These are phyloP conservation scores for Huntiella bhutanensis DNA, from an alignment of 2,329 filamentous ascomycete species.

Conservation along the genomic window DNA sequence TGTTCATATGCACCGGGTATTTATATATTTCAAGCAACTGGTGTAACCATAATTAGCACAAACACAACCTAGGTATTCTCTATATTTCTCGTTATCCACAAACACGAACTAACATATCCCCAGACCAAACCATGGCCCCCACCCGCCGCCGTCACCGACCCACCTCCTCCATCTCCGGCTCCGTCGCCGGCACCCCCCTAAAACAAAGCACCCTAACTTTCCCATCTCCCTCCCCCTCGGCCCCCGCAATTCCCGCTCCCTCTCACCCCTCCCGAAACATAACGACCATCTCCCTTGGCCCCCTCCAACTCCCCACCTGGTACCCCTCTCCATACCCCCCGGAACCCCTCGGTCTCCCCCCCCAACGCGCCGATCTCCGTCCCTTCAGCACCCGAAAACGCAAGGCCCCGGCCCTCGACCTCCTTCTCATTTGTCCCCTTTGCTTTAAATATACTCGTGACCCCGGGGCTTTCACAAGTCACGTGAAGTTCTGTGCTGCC, in stretches of 20 bases:
- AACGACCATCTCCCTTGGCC: slow-evolving; percentile 68
- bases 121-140: not conserved
- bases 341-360: slow-evolving; percentile 36
- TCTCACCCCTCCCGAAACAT: slow-evolving; percentile 49
- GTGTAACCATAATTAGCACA: too few species aligned
- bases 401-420: slow-evolving; percentile 32
- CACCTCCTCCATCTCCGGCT: not conserved
- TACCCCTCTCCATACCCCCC: slow-evolving; percentile 80
- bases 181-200: not conserved
- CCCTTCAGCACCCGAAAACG: slow-evolving; percentile 15
- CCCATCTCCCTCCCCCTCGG: not conserved
- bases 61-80: too few species aligned
- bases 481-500: slow-evolving; percentile 33
- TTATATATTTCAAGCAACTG: too few species aligned
- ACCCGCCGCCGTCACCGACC: not conserved
- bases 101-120: too few species aligned
- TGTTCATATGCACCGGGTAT: too few species aligned
- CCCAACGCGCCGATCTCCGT: slow-evolving; percentile 12
- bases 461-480: slow-evolving; percentile 36
- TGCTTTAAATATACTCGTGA: slow-evolving; percentile 83
- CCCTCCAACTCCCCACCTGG: slow-evolving; percentile 73
- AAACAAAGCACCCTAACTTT: not conserved
- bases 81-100: too few species aligned
- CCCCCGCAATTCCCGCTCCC: not conserved
- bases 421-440: slow-evolving; percentile 72